phyloP scores from a whole-genome alignment of 768 basidiomycete genomes.

The Trametopsis cervina region DNA sequence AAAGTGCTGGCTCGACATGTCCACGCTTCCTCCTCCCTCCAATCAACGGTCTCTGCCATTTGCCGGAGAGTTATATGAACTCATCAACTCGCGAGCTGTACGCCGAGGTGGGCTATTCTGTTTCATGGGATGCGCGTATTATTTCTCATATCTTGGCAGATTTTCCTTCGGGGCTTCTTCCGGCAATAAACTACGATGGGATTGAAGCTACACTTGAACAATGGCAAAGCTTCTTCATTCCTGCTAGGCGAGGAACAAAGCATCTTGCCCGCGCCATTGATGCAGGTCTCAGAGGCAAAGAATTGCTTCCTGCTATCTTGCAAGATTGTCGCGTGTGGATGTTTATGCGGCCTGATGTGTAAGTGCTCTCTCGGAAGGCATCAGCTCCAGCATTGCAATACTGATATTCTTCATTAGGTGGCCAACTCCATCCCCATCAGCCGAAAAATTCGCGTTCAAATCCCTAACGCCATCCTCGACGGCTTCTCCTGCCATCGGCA shows the following conservation, averaged over 20 bases:
- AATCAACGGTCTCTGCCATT: background rate
- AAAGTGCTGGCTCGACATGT: background rate
- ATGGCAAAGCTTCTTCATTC: background rate
- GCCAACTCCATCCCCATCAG: background rate
- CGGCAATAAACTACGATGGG: background rate
- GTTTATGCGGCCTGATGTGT: slow-evolving; percentile 8
- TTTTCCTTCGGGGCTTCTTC: background rate
- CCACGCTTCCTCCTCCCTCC: background rate
- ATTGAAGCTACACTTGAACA: slow-evolving; percentile 1
- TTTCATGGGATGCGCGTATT: background rate
- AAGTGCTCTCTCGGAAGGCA: background rate
- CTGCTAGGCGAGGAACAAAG: background rate
- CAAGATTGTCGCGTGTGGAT: slow-evolving; percentile 1
- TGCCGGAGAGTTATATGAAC: slow-evolving; percentile 3
- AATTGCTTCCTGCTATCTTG: slow-evolving; percentile 1
- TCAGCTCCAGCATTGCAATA: background rate
- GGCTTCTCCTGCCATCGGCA: background rate
- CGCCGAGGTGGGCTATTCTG: background rate
- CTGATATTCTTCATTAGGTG: background rate
- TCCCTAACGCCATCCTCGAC: background rate
- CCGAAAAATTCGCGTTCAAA: background rate
- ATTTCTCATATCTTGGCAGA: background rate
- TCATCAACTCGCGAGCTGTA: background rate
- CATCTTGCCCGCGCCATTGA: background rate
- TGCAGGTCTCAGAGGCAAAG: background rate